Evolutionary conservation across 2,329 filamentous ascomycete species (phyloP), one percentile per base, ranked within the genome.

Genomic region (Penicillium sp.): DNA sequence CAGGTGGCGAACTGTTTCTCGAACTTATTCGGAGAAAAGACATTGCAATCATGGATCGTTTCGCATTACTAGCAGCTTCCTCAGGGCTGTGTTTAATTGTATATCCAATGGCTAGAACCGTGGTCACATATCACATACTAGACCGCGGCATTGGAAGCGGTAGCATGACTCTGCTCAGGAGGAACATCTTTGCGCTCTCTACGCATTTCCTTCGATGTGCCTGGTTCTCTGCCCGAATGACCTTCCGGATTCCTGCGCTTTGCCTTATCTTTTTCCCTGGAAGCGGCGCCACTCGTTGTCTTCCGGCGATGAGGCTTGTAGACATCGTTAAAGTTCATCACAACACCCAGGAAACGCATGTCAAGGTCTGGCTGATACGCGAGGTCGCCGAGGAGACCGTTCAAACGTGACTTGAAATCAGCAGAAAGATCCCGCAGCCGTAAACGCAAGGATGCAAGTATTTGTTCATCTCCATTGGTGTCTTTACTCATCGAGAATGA

Each of bases 311-410:
- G 77, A 10, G 86, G 85, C 64, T 85, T 78, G 64, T 96, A 96
- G 16, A 94, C 85, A 61, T 96, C 90, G 65, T 98, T 98, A 66
- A 96, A 98, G 67, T 96, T 98, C 87, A 98, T 96, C 27, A 92
- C 85, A 31, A 96, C 88, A 26, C 87, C 92, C 50, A 98, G 68
- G 71, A 96, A 96, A 37, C 90, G 76, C 80, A 98, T 86, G 62
- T 98, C 92, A 35, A 89, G 82, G 61, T 98, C 92, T 1, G 88
- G 83, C 65, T 96, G 90, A 66, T 93, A 90, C 6, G 87, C 84
- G 47, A 98, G 65, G 61, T 98, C 93, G 10, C 92, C 88, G 3
- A 98, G 71, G 37, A 98, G 68, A 27, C 89, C 72, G 60, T 87
- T 87, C 32, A 96, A 75, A 17, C 84, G 77, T 1, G 76, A 74